Base-by-base conservation (phyloP, 1,139 yeast species). In the Yamadazyma triangularis region DNA sequence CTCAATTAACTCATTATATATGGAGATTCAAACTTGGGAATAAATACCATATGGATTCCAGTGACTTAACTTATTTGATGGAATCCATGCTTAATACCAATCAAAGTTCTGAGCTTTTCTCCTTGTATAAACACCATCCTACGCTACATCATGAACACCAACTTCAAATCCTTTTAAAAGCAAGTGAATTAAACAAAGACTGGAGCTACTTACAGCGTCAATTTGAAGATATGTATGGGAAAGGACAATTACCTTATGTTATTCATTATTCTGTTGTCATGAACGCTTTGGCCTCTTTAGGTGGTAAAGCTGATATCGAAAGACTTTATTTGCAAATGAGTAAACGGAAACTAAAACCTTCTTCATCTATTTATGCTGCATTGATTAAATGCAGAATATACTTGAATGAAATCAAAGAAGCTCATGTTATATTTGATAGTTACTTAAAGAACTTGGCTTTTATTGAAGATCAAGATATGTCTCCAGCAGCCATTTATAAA, bases 181-280 rank as follows among this genome's bases (percentile, higher is more conserved):
- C 79, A 2, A 66, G 79, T 37, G 77, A 83, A 2, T 57, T 62
- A 25, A 52, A 62, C 11, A 64, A 71, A 25, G 74, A 79, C 41
- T 83, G 88, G 83, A 56, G 58, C 18, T 58, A 70, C 4, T 60
- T 86, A 38, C 82, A 80, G 48, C 46, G 58, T n/a, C 71, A 76
- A 30, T 80, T 85, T 47, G 85, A 82, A 39, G 66, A 64, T 2
- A 60, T 82, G 51, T 72, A 77, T 39, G 79, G 79, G 2, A 58
- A 67, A 15, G 80, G 79, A 1, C 61, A 72, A 25, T 53, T 73
- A 15, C 84, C 88, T 4, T 69, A 70, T 29, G 56, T 72, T 10
- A 50, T 60, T 4, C 88, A 83, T 48, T 84, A 83, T 48, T 68
- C 75, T 4, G 68, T 77, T 22, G 77, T 82, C 4, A 76, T 87